A percentile compares a stretch with the other conserved stretches of the same genome.
These are phyloP conservation scores for Pleurotus platypus DNA, from an alignment of 768 basidiomycete genomes.

Conservation along the genomic window DNA sequence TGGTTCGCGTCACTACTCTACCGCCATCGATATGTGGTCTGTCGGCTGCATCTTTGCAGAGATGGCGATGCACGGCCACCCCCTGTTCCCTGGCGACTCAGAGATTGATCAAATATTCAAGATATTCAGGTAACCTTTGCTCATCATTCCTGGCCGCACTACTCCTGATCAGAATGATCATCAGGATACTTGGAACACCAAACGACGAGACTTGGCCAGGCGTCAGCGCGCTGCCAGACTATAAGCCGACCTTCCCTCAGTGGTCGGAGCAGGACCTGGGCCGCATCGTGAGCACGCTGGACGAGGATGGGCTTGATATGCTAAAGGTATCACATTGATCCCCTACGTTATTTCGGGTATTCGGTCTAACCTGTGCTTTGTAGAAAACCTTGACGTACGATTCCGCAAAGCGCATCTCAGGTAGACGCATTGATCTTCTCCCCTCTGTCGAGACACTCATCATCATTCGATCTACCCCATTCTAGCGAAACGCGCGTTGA, in stretches of 20 bases:
- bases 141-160: slow-evolving; percentile 15
- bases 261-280: slow-evolving; percentile 80
- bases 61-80: slow-evolving; percentile 89
- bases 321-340: slow-evolving; percentile 47
- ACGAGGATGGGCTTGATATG: slow-evolving; percentile 74
- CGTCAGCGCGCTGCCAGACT: slow-evolving; percentile 83
- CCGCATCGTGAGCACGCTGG: slow-evolving; percentile 64
- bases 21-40: slow-evolving; percentile 99
- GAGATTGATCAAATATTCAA: slow-evolving; percentile 99
- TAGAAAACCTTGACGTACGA: slow-evolving; percentile 80
- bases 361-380: not conserved
- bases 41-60: slow-evolving; percentile 99
- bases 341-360: not conserved
- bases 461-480: no score
- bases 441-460: no score
- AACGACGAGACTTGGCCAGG: slow-evolving; percentile 91
- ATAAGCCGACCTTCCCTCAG: slow-evolving; percentile 95
- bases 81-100: slow-evolving; percentile 97
- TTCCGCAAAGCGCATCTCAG: slow-evolving; percentile 88
- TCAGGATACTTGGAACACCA: slow-evolving; percentile 91
- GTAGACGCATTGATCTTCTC: slow-evolving; percentile 29
- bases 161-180: not conserved
- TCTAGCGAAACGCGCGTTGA: slow-evolving; percentile 53
- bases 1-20: slow-evolving; percentile 94
- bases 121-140: slow-evolving; percentile 77